A percentile compares a stretch with the other conserved stretches of the same genome.
Conservation (phyloP, 495 filamentous ascomycete genomes). For the Podospora pseudoanserina region DNA sequence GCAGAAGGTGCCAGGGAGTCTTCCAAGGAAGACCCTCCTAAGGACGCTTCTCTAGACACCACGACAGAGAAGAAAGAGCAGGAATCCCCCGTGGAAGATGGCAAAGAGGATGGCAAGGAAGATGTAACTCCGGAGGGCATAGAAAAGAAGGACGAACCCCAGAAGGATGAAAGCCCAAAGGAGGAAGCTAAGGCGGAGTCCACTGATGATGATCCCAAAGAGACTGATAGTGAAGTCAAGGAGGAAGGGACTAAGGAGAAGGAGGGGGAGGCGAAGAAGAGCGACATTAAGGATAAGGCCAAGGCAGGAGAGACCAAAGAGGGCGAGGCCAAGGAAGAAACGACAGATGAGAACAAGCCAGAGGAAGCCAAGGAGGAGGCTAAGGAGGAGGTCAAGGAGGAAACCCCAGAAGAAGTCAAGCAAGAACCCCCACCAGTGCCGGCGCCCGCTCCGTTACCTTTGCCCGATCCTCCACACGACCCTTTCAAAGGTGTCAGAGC, state of each 20-base stretch:
- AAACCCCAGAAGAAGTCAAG: neutral
- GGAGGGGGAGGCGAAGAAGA: neutral
- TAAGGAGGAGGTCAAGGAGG: neutral
- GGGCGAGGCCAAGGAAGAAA: neutral
- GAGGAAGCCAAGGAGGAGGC: slow-evolving; percentile 1
- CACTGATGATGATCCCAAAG: neutral
- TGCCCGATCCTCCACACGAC: neutral
- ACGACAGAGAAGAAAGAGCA: neutral
- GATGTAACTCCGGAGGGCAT: neutral
- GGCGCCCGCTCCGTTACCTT: neutral
- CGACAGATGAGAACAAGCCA: neutral
- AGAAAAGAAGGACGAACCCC: neutral
- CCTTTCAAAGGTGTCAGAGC: neutral
- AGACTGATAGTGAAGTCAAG: neutral
- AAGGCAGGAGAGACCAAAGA: neutral
- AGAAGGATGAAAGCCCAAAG: neutral
- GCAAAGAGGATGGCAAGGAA: neutral
- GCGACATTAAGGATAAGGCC: neutral
- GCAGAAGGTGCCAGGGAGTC: neutral
- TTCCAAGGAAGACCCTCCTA: neutral
- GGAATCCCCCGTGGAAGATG: neutral
- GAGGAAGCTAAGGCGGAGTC: neutral
- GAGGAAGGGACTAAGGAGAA: neutral
- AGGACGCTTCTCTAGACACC: neutral
- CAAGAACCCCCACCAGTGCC: neutral